Percentiles rank a stretch among this genome's conserved stretches.
phyloP scores from a whole-genome alignment of 2,329 filamentous ascomycete species.

The Rutstroemia sp. region DNA sequence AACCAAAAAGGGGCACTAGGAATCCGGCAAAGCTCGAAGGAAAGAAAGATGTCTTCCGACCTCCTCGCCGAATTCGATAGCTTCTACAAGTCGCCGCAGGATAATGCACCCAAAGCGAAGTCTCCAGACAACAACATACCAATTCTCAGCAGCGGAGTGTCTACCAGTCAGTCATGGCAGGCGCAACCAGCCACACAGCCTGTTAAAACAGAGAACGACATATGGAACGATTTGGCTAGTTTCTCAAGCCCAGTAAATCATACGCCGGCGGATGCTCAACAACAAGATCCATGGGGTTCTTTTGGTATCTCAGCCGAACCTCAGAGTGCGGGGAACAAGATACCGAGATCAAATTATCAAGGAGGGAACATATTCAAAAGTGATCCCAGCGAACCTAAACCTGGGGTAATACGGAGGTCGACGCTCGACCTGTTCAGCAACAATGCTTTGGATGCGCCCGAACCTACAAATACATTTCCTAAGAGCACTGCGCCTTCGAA shows the following conservation, averaged over 20 bases:
- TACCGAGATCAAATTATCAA: slow-evolving; percentile 12
- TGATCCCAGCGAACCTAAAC: slow-evolving; percentile 9
- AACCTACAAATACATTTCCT: neutral
- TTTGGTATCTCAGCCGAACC: slow-evolving; percentile 17
- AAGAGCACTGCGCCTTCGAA: slow-evolving; percentile 6
- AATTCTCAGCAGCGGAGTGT: slow-evolving; percentile 12
- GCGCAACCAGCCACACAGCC: neutral
- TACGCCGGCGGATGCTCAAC: slow-evolving; percentile 3
- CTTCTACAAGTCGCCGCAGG: slow-evolving; percentile 33
- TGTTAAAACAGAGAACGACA: slow-evolving; percentile 13
- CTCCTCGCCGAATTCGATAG: slow-evolving; percentile 57
- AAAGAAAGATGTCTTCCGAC: slow-evolving; percentile 53
- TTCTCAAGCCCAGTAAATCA: slow-evolving; percentile 12
- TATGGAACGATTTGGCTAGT: slow-evolving; percentile 21
- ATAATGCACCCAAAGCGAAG: slow-evolving; percentile 21
- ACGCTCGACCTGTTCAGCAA: slow-evolving; percentile 24
- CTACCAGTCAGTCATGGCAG: slow-evolving; percentile 15
- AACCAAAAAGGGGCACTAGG: neutral
- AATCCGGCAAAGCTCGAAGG: neutral
- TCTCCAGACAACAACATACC: slow-evolving; percentile 21
- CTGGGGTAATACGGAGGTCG: slow-evolving; percentile 18
- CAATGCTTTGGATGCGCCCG: slow-evolving; percentile 13
- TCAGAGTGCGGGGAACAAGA: slow-evolving; percentile 6
- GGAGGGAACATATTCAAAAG: slow-evolving; percentile 1
- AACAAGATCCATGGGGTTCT: slow-evolving; percentile 27